Evolutionary conservation across 2,329 filamentous ascomycete genomes (phyloP).

Genomic region (Ophiocordyceps robertsii): DNA sequence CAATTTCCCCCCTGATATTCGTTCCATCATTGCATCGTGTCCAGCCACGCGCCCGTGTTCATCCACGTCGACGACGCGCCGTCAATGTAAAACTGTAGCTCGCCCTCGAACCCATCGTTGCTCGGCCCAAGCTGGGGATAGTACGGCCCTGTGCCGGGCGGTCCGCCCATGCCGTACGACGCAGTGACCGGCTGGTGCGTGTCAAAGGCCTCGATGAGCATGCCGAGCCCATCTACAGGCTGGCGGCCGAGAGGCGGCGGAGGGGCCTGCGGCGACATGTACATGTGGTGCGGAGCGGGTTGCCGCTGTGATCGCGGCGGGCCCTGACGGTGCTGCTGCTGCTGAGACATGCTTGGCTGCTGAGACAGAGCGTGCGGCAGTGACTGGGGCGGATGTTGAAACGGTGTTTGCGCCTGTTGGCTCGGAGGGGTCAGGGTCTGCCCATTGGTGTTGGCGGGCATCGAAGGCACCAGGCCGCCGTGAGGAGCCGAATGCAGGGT

Average conservation of each 20-base stretch:
- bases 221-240: constrained; percentile 20
- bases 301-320: constrained; percentile 3
- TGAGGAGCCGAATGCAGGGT: constrained; percentile 5
- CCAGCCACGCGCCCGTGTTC: constrained; percentile 4
- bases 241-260: constrained; percentile 7
- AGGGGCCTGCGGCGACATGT: constrained; percentile 5
- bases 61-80: constrained; percentile 13
- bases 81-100: constrained; percentile 29
- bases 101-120: constrained; percentile 32
- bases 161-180: constrained; percentile 3
- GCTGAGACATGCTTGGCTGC: constrained; percentile 1
- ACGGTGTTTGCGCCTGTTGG: constrained; percentile 1
- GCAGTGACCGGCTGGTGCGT: constrained; percentile 10
- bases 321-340: constrained; percentile 4
- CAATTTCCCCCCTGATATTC: no score
- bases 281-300: constrained; percentile 5
- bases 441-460: neutral
- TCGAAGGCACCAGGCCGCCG: neutral
- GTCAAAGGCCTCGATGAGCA: constrained; percentile 28
- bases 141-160: neutral
- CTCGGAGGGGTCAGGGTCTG: constrained; percentile 3
- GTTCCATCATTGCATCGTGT: constrained; percentile 2
- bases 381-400: constrained; percentile 3
- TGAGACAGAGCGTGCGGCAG: constrained; percentile 9
- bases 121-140: constrained; percentile 14